These are phyloP conservation scores for Russula lepida DNA, from an alignment of 768 basidiomycete genomes.

Conservation along the genomic window DNA sequence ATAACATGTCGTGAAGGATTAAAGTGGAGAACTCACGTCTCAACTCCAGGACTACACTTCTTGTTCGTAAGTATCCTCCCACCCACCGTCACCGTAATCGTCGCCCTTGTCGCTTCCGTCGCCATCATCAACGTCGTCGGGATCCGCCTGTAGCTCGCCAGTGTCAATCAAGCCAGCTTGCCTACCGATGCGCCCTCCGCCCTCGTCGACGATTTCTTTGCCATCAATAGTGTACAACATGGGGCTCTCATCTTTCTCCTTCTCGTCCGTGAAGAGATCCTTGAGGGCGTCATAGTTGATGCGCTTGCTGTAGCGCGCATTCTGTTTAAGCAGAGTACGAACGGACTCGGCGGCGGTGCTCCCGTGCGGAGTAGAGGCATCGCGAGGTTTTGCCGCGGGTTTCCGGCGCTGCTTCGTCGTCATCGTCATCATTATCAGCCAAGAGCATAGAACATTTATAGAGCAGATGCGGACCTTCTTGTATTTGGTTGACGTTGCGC, in stretches of 20 bases:
- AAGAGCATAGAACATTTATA: background rate
- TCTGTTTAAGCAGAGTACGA: conserved; percentile 72
- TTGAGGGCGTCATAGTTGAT: conserved; percentile 92
- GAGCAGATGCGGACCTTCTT: conserved; percentile 56
- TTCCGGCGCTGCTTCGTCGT: conserved; percentile 52
- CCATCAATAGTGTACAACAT: conserved; percentile 48
- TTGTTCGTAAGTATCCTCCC: conserved; percentile 60
- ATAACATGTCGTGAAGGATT: background rate
- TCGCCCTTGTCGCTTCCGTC: conserved; percentile 35
- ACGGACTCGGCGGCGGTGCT: conserved; percentile 71
- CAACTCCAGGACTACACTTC: conserved; percentile 38
- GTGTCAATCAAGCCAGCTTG: conserved; percentile 2
- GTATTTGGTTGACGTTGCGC: conserved; percentile 39
- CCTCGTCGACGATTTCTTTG: conserved; percentile 36
- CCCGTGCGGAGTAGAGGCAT: conserved; percentile 62
- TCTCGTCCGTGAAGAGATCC: conserved; percentile 47
- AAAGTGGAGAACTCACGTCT: background rate
- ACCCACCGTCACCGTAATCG: conserved; percentile 25
- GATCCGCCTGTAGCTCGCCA: conserved; percentile 22
- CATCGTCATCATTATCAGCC: conserved; percentile 25
- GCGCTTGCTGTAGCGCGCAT: conserved; percentile 79
- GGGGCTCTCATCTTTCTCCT: conserved; percentile 40
- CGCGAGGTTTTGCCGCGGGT: conserved; percentile 54
- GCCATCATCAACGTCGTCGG: conserved; percentile 26
- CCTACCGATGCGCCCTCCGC: conserved; percentile 29